A percentile compares a stretch with the other conserved stretches of the same genome.
Evolutionary conservation across 257 asterid species (phyloP).

Genomic region (Solanum etuberosum): DNA sequence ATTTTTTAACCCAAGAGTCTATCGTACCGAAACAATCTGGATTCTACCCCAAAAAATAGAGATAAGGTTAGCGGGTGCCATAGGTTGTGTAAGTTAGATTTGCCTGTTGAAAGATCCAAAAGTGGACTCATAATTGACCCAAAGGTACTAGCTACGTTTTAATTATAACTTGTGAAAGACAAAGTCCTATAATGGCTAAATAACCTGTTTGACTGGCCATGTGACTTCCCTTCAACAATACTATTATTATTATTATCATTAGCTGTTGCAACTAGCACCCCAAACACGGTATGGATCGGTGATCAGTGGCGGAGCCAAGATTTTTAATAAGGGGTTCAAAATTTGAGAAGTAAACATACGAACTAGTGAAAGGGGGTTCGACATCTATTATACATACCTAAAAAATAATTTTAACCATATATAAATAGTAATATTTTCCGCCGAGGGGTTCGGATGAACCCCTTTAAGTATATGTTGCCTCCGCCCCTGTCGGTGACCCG

Average conservation of each 20-base stretch:
- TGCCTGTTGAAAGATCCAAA: neutral
- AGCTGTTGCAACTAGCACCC: neutral
- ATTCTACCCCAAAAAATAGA: neutral
- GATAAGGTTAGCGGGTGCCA: neutral
- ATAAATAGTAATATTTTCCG: no score
- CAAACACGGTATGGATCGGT: constrained; percentile 1
- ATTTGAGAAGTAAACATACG: no score
- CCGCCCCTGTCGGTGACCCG: no score
- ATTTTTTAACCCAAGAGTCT: neutral
- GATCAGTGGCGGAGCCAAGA: no score
- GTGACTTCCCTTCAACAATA: constrained; percentile 22
- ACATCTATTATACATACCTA: no score
- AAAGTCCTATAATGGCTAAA: neutral
- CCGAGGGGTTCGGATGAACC: no score
- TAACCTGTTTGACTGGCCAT: constrained; percentile 36
- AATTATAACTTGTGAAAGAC: neutral
- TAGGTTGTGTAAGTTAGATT: neutral
- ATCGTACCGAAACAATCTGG: neutral
- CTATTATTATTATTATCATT: neutral
- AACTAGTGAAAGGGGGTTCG: no score
- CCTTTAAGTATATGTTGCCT: no score
- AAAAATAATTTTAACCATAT: no score
- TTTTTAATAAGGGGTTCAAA: no score
- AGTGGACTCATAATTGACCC: neutral
- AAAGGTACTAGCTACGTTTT: neutral